Evolutionary conservation across 2,329 filamentous ascomycete genomes (phyloP).

Genomic region (Daldinia eschscholtzii): DNA sequence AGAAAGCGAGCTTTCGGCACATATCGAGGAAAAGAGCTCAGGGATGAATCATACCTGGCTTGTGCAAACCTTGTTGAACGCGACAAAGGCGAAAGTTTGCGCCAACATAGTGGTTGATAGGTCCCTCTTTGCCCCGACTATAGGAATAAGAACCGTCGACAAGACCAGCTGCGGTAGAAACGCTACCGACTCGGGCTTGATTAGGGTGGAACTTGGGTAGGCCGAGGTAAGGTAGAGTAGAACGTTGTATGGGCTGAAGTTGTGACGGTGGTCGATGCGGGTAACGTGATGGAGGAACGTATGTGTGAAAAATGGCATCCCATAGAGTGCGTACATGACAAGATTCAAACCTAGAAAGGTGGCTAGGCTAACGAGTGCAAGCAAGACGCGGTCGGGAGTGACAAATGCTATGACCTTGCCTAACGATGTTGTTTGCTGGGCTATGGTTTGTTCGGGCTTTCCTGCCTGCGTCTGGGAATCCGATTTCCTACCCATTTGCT

Average conservation of each 20-base stretch:
- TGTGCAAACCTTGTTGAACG: slow-evolving; percentile 99
- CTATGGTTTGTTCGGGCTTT: slow-evolving; percentile 4
- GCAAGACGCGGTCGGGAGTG: slow-evolving; percentile 66
- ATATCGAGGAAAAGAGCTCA: not conserved
- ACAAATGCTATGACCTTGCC: slow-evolving; percentile 58
- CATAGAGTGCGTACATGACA: slow-evolving; percentile 85
- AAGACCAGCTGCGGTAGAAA: slow-evolving; percentile 91
- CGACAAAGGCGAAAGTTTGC: slow-evolving; percentile 96
- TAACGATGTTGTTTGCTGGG: slow-evolving; percentile 45
- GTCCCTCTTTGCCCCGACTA: slow-evolving; percentile 83
- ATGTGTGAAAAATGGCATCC: slow-evolving; percentile 83
- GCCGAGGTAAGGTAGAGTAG: slow-evolving; percentile 89
- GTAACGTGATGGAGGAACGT: slow-evolving; percentile 94
- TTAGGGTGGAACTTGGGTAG: slow-evolving; percentile 54
- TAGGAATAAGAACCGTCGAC: slow-evolving; percentile 79
- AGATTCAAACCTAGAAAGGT: slow-evolving; percentile 82
- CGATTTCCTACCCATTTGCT: slow-evolving; percentile 54
- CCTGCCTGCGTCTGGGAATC: slow-evolving; percentile 15
- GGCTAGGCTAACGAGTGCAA: slow-evolving; percentile 74
- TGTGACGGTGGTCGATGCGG: slow-evolving; percentile 95
- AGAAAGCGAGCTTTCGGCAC: not conserved
- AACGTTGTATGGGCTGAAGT: slow-evolving; percentile 97
- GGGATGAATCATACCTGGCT: slow-evolving; percentile 77
- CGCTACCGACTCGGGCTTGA: slow-evolving; percentile 80
- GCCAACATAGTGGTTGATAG: slow-evolving; percentile 88